Percentiles rank a stretch among this genome's conserved stretches.
phyloP scores from a whole-genome alignment of 2,329 filamentous ascomycete genomes.

The Penicillium hesseltinei region DNA sequence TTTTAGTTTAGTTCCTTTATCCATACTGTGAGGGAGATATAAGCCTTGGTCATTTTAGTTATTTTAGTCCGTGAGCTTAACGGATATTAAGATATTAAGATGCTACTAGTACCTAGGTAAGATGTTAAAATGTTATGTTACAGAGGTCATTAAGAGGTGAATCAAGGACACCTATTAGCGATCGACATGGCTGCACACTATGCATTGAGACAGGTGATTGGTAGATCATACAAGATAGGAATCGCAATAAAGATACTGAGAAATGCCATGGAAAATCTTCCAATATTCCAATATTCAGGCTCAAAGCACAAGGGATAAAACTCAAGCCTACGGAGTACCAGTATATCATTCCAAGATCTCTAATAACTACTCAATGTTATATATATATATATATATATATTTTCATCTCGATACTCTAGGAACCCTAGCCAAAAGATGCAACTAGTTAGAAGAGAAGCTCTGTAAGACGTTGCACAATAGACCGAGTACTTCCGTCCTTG shows the following conservation, averaged over 20 bases:
- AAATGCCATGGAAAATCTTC: not conserved
- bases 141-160: not conserved
- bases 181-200: slow-evolving; percentile 10
- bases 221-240: not conserved
- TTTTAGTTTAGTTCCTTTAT: not conserved
- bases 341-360: not conserved
- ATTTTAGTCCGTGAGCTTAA: not conserved
- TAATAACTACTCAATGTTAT: too few relatives aligned
- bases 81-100: too few relatives aligned
- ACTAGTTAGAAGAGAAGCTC: not conserved
- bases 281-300: not conserved
- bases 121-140: not conserved
- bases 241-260: not conserved
- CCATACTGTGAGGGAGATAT: not conserved
- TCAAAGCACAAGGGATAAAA: not conserved
- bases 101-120: not conserved
- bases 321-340: not conserved
- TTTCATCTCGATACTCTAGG: not conserved
- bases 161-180: slow-evolving; percentile 12
- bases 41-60: not conserved
- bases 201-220: slow-evolving; percentile 12
- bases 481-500: not conserved
- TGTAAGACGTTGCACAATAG: not conserved
- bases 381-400: too few relatives aligned
- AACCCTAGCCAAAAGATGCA: not conserved